These are phyloP conservation scores for Monosporascus ibericus DNA, from an alignment of 2,329 filamentous ascomycete genomes.

Conservation along the genomic window DNA sequence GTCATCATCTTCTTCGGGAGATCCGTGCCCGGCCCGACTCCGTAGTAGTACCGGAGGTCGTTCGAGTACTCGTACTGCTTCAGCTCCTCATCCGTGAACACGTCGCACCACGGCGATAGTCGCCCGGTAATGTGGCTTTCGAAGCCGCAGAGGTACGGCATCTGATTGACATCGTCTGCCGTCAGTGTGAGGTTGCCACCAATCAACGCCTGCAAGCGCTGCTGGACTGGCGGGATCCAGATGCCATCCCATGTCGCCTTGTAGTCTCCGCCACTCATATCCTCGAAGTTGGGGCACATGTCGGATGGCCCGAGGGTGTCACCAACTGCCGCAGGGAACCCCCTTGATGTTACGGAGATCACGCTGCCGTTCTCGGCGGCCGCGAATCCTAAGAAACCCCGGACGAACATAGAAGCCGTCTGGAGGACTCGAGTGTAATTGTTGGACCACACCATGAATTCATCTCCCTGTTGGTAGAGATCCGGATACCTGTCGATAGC, in stretches of 20 bases:
- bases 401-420: slow-evolving; percentile 54
- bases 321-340: slow-evolving; percentile 45
- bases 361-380: slow-evolving; percentile 48
- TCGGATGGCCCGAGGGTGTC: slow-evolving; percentile 60
- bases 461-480: slow-evolving; percentile 42
- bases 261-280: slow-evolving; percentile 43
- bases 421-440: slow-evolving; percentile 59
- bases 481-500: slow-evolving; percentile 32
- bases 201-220: slow-evolving; percentile 48
- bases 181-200: slow-evolving; percentile 49
- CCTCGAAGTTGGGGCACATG: slow-evolving; percentile 52
- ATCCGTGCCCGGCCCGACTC: slow-evolving; percentile 49
- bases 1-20: slow-evolving; percentile 54
- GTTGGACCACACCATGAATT: slow-evolving; percentile 59
- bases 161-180: slow-evolving; percentile 46
- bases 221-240: slow-evolving; percentile 47
- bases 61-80: slow-evolving; percentile 61
- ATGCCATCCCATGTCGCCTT: slow-evolving; percentile 41
- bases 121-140: slow-evolving; percentile 61
- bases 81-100: slow-evolving; percentile 57
- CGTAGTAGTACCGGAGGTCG: slow-evolving; percentile 64
- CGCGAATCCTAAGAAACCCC: slow-evolving; percentile 54
- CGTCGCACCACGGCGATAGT: slow-evolving; percentile 55
- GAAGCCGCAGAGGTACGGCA: slow-evolving; percentile 66
- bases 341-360: slow-evolving; percentile 50